phyloP scores from a whole-genome alignment of 2,329 filamentous ascomycete species.

The Plenodomus tracheiphilus region DNA sequence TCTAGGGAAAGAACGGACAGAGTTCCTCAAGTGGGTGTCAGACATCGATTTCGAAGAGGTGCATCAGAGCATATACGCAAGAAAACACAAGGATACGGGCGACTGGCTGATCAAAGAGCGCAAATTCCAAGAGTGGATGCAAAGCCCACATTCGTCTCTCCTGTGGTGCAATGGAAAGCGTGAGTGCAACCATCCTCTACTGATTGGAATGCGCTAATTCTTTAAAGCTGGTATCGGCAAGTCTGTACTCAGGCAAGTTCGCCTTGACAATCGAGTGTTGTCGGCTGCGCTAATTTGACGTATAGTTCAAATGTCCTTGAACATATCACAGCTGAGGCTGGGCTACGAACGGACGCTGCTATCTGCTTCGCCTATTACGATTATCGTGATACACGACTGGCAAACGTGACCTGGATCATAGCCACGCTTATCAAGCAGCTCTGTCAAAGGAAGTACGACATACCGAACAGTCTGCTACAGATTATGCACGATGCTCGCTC shows the following conservation, averaged over 20 bases:
- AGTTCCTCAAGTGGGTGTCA: slow-evolving; percentile 23
- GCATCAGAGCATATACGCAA: slow-evolving; percentile 19
- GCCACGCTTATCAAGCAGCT: slow-evolving; percentile 15
- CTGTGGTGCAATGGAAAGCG: slow-evolving; percentile 30
- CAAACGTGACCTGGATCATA: slow-evolving; percentile 6
- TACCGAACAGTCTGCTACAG: slow-evolving; percentile 11
- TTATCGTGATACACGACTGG: slow-evolving; percentile 13
- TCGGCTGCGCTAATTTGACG: slow-evolving; percentile 2
- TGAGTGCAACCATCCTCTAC: slow-evolving; percentile 2
- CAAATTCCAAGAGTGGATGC: slow-evolving; percentile 20
- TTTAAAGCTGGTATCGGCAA: slow-evolving; percentile 27
- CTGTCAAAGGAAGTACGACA: slow-evolving; percentile 5
- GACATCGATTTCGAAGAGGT: slow-evolving; percentile 21
- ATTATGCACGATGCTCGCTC: slow-evolving; percentile 9
- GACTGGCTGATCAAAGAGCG: slow-evolving; percentile 18
- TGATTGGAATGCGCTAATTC: slow-evolving; percentile 2
- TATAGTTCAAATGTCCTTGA: slow-evolving; percentile 25
- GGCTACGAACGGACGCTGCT: slow-evolving; percentile 10
- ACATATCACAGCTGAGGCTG: slow-evolving; percentile 13
- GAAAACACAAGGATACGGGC: slow-evolving; percentile 20
- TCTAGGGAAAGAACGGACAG: slow-evolving; percentile 15
- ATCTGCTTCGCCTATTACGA: slow-evolving; percentile 28
- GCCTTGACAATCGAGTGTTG: not conserved
- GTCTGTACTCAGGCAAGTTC: slow-evolving; percentile 21
- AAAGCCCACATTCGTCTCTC: slow-evolving; percentile 8